Percentiles rank a stretch among this genome's conserved stretches.
Evolutionary conservation across 768 basidiomycete genomes (phyloP).

Genomic region (Leccinum ochraceum): DNA sequence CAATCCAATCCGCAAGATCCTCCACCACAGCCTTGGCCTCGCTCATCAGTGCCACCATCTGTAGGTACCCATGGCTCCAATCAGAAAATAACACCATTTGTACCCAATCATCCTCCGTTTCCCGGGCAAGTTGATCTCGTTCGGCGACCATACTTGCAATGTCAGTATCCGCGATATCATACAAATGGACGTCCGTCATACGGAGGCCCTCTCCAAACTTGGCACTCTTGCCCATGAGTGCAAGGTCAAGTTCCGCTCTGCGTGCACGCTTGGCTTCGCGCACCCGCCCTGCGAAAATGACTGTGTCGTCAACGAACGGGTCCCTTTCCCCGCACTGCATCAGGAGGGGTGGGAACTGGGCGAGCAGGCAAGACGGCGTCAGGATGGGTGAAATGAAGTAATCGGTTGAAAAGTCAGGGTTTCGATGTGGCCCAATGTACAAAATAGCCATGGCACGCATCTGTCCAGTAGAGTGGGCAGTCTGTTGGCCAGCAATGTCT

Average conservation of each 20-base stretch:
- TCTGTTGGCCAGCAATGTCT: not conserved
- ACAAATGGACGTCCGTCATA: conserved; percentile 50
- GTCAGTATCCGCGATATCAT: conserved; percentile 31
- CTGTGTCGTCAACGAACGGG: conserved; percentile 96
- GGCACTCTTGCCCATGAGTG: conserved; percentile 60
- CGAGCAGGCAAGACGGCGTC: conserved; percentile 78
- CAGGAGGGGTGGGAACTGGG: conserved; percentile 90
- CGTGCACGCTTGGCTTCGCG: conserved; percentile 90
- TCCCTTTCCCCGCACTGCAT: conserved; percentile 96
- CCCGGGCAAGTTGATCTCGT: conserved; percentile 56
- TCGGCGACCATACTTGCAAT: conserved; percentile 53
- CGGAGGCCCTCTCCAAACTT: conserved; percentile 62
- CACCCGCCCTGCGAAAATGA: conserved; percentile 94
- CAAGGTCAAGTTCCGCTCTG: conserved; percentile 68
- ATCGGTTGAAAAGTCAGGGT: conserved; percentile 93
- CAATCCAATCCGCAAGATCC: conserved; percentile 91
- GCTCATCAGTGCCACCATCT: conserved; percentile 86
- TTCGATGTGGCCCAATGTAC: conserved; percentile 91
- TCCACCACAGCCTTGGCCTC: conserved; percentile 79
- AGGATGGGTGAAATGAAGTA: conserved; percentile 96
- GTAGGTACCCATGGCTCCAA: conserved; percentile 97
- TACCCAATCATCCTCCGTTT: conserved; percentile 94
- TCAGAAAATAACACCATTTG: conserved; percentile 91
- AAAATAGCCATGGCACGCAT: conserved; percentile 99
- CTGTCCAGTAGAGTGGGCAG: conserved; percentile 45